Evolutionary conservation across 2,329 filamentous ascomycete genomes (phyloP).

Genomic region (Aspergillus felis): DNA sequence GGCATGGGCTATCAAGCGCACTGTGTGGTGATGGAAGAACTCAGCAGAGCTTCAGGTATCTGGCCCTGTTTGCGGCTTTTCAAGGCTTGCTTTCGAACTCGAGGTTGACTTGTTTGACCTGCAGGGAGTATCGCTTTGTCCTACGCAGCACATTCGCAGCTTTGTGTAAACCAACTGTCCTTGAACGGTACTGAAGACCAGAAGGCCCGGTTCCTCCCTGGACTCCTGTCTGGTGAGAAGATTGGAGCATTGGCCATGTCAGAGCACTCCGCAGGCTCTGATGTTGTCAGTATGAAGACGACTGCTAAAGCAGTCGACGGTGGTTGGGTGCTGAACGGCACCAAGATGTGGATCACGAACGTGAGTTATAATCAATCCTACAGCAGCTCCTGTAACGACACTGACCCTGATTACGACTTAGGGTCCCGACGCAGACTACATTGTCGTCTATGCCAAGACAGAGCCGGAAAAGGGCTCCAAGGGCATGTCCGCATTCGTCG

Average conservation of each 20-base stretch:
- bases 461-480: slow-evolving; percentile 73
- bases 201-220: slow-evolving; percentile 76
- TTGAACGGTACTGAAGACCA: slow-evolving; percentile 78
- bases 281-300: slow-evolving; percentile 95
- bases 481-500: slow-evolving; percentile 92
- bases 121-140: slow-evolving; percentile 62
- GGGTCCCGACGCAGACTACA: slow-evolving; percentile 83
- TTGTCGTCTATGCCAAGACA: slow-evolving; percentile 97
- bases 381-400: background rate
- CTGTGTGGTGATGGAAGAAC: slow-evolving; percentile 91
- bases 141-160: slow-evolving; percentile 92
- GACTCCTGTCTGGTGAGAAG: slow-evolving; percentile 71
- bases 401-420: slow-evolving; percentile 11
- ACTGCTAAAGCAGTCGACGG: slow-evolving; percentile 76
- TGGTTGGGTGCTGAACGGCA: slow-evolving; percentile 80
- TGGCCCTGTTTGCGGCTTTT: slow-evolving; percentile 8
- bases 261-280: slow-evolving; percentile 83
- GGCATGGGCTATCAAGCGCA: slow-evolving; percentile 96
- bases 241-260: slow-evolving; percentile 93
- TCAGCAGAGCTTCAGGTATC: slow-evolving; percentile 74
- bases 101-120: background rate
- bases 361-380: slow-evolving; percentile 38
- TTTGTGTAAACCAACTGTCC: slow-evolving; percentile 94
- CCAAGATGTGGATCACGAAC: slow-evolving; percentile 99
- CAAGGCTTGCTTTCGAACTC: background rate